Evolutionary conservation across 208 protist species (phyloP).

Genomic region (Wallacemonas sp.): DNA sequence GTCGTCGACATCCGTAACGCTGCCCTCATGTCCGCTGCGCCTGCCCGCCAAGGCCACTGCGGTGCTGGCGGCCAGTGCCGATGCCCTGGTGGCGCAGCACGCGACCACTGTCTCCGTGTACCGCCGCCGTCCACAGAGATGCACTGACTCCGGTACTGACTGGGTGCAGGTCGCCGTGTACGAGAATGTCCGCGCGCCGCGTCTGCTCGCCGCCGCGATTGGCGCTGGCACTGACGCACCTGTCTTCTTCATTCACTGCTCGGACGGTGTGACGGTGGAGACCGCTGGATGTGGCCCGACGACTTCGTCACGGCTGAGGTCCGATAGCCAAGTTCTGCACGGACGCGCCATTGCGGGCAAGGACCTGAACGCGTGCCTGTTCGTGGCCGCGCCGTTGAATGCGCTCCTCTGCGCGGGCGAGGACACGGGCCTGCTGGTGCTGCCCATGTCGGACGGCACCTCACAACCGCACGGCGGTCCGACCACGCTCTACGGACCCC

Average conservation of each 20-base stretch:
- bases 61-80: slow-evolving; percentile 36
- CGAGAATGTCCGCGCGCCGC: slow-evolving; percentile 53
- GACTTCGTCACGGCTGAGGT: not conserved
- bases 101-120: slow-evolving; percentile 59
- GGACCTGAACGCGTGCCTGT: slow-evolving; percentile 66
- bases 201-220: slow-evolving; percentile 44
- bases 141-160: no score
- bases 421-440: slow-evolving; percentile 53
- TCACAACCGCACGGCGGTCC: not conserved
- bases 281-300: slow-evolving; percentile 13
- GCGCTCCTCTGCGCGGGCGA: slow-evolving; percentile 65
- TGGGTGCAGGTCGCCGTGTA: slow-evolving; percentile 54
- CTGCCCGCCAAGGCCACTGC: slow-evolving; percentile 52
- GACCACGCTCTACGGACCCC: slow-evolving; percentile 49
- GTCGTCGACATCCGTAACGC: not conserved
- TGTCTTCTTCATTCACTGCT: slow-evolving; percentile 64
- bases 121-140: no score
- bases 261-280: slow-evolving; percentile 43
- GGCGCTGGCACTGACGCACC: not conserved
- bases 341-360: slow-evolving; percentile 49
- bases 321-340: slow-evolving; percentile 30
- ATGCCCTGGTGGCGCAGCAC: slow-evolving; percentile 39
- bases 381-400: slow-evolving; percentile 29
- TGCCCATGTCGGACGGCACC: slow-evolving; percentile 3
- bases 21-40: slow-evolving; percentile 28